phyloP scores from a whole-genome alignment of 345 rosid species.

The Diplotaxis tenuifolia region DNA sequence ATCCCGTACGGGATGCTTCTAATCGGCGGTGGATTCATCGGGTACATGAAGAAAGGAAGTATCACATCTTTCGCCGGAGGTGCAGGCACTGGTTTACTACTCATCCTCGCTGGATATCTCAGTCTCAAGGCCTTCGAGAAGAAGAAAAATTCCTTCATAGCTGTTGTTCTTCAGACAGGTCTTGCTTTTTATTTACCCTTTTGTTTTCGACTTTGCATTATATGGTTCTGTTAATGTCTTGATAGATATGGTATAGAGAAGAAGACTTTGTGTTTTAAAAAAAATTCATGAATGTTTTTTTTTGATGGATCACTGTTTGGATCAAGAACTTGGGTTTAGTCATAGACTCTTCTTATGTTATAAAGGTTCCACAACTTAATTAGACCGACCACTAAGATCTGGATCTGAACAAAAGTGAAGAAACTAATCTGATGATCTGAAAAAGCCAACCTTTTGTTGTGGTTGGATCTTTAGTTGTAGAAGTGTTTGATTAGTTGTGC shows the following conservation, averaged over 20 bases:
- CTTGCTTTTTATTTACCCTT: conserved; percentile 19
- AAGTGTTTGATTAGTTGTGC: not conserved
- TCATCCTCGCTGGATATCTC: conserved; percentile 76
- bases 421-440: not conserved
- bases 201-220: not conserved
- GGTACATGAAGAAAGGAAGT: conserved; percentile 75
- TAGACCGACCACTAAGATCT: not conserved
- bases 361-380: not conserved
- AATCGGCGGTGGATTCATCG: conserved; percentile 78
- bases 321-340: conserved; percentile 1
- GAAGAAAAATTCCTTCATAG: conserved; percentile 61
- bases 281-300: not conserved
- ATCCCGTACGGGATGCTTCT: conserved; percentile 90
- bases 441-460: not conserved
- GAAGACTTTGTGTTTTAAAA: not conserved
- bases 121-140: conserved; percentile 85
- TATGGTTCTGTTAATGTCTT: not conserved
- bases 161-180: conserved; percentile 78
- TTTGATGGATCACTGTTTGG: not conserved
- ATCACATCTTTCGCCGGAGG: conserved; percentile 82
- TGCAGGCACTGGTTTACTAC: conserved; percentile 65
- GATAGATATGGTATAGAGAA: not conserved
- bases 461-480: not conserved
- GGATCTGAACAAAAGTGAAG: not conserved
- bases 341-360: not conserved